Percentiles rank a stretch among this genome's conserved stretches.
phyloP scores from a whole-genome alignment of 2,329 filamentous ascomycete species.

The Ramichloridium luteum region DNA sequence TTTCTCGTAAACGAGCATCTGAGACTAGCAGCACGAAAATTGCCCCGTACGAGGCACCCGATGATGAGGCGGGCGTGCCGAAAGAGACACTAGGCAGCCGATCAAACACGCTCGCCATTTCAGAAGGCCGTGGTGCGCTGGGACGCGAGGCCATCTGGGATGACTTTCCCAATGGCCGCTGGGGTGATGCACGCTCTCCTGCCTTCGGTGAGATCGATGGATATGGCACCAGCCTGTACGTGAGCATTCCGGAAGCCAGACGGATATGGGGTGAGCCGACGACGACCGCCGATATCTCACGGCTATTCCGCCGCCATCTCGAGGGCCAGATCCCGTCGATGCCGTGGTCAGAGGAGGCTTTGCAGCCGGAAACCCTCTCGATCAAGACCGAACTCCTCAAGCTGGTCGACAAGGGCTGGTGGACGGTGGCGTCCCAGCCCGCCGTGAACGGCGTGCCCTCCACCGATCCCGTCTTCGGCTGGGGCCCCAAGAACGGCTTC shows the following conservation, averaged over 20 bases:
- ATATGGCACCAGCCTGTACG: conserved; percentile 93
- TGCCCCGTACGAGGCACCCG: conserved; percentile 51
- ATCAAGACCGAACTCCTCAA: conserved; percentile 65
- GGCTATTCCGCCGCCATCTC: conserved; percentile 70
- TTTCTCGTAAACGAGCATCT: conserved; percentile 45
- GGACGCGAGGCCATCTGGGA: conserved; percentile 97
- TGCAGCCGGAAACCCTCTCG: conserved; percentile 69
- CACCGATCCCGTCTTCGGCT: conserved; percentile 70
- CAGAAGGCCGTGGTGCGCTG: conserved; percentile 78
- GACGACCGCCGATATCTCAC: conserved; percentile 57
- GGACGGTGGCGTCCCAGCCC: conserved; percentile 91
- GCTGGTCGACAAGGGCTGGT: conserved; percentile 79
- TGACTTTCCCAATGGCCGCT: conserved; percentile 91
- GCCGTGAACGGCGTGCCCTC: conserved; percentile 78
- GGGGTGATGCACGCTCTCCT: conserved; percentile 84
- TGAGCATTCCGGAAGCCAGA: conserved; percentile 72
- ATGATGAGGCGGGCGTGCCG: conserved; percentile 65
- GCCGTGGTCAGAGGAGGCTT: conserved; percentile 85
- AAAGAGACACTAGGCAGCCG: conserved; percentile 56
- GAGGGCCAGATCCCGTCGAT: conserved; percentile 67
- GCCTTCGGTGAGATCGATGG: conserved; percentile 95
- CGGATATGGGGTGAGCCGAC: conserved; percentile 74
- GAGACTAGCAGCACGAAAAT: conserved; percentile 41
- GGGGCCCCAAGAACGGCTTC: conserved; percentile 85
- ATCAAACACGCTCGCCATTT: conserved; percentile 80